Base-by-base conservation (phyloP, 164 flowering plant species). In the Chimonanthus praecox region DNA sequence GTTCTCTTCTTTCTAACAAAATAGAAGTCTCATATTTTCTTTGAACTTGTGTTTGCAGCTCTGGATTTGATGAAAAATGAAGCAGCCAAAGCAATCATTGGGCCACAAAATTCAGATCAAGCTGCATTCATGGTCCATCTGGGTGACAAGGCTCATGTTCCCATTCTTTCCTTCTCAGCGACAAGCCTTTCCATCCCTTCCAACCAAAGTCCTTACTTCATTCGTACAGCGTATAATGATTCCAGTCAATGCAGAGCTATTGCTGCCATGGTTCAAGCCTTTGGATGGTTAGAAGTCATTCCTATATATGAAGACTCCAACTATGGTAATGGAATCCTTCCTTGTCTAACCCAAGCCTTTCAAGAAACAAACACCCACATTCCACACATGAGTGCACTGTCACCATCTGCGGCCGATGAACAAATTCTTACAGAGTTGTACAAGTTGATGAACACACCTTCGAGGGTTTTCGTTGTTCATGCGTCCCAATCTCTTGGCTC, bases 11-110 rank as follows among this genome's bases (percentile, higher is more conserved):
- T 33, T 33, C 33, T 33, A 33, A 33, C 33, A 33, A 33, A 33
- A 33, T 33, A 33, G 0, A 33, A 33, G 33, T 33, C 33, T 33
- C 33, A 33, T 33, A 1, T 33, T 33, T 33, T 33, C 33, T 33
- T 33, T 33, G 33, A 33, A 33, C 33, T 33, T 33, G 33, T 33
- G 33, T 33, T 64, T 79, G 65, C 73, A 81, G 83, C 63, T 11
- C 3, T 75, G 21, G 77, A 78, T 51, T 62, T 80, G 4, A 3
- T 78, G 63, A 58, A 71, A 48, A 78, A 71, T 67, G 68, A 50
- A 2, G 73, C 60, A 48, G 83, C 78, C 64, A 63, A 78, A 76
- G 83, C 81, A 1, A 78, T 81, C 11, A 70, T 78, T 6, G 83
- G 83, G 1, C 79, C 81, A 5, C 70, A 68, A 48, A 46, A 65